Conservation (phyloP, 2,329 filamentous ascomycete species). For the Basipetospora chlamydospora region DNA sequence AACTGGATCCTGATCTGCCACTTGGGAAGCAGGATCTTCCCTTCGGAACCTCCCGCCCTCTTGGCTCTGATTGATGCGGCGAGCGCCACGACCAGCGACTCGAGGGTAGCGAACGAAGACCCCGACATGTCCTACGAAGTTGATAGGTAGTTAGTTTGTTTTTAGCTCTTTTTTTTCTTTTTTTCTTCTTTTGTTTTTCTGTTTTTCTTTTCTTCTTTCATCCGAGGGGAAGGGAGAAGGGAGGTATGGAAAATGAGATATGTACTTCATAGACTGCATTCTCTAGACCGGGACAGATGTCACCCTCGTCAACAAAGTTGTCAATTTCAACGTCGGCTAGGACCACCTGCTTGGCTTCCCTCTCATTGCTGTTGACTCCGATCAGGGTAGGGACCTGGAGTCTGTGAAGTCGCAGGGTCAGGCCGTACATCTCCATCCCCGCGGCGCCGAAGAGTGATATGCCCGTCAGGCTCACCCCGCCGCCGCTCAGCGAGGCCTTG, state of each 20-base stretch:
- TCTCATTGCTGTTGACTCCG: slow-evolving; percentile 60
- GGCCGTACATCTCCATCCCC: slow-evolving; percentile 13
- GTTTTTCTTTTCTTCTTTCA: too few species aligned
- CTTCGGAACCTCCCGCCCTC: background rate
- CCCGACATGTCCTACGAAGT: slow-evolving; percentile 33
- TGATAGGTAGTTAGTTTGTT: background rate
- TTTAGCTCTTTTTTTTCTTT: background rate
- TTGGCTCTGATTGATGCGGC: slow-evolving; percentile 5
- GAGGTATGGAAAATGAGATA: background rate
- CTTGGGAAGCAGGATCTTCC: slow-evolving; percentile 10
- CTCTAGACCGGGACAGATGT: slow-evolving; percentile 44
- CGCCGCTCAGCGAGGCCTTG: slow-evolving; percentile 54
- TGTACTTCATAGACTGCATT: slow-evolving; percentile 36
- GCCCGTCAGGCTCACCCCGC: slow-evolving; percentile 38
- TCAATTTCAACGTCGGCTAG: slow-evolving; percentile 50
- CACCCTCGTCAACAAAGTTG: slow-evolving; percentile 24
- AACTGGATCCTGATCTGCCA: slow-evolving; percentile 46
- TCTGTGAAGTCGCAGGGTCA: slow-evolving; percentile 34
- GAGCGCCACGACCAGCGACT: slow-evolving; percentile 40
- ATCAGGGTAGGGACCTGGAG: slow-evolving; percentile 53
- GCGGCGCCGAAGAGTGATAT: slow-evolving; percentile 25
- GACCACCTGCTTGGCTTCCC: slow-evolving; percentile 50
- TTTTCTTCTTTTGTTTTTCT: too few species aligned
- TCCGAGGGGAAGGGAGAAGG: background rate
- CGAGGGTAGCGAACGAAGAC: slow-evolving; percentile 48